phyloP scores from a whole-genome alignment of 1,139 yeast species.

The Suhomyces maxii region DNA sequence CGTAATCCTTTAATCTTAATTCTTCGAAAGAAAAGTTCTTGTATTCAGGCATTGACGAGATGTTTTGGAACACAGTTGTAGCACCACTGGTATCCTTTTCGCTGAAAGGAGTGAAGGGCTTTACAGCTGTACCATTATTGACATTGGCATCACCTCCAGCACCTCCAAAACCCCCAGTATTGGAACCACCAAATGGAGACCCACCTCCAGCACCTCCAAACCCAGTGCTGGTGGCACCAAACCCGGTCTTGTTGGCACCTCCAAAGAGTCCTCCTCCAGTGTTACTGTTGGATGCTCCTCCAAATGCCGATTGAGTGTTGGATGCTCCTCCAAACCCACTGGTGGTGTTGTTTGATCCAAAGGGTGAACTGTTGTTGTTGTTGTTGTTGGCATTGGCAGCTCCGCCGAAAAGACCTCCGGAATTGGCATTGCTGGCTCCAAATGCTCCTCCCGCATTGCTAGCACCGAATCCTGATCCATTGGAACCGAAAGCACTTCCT shows the following conservation, averaged over 20 bases:
- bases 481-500: slow-evolving; percentile 4
- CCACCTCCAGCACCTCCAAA: slow-evolving; percentile 21
- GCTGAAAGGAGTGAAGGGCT: slow-evolving; percentile 61
- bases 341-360: slow-evolving; percentile 21
- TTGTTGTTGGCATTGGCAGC: slow-evolving; percentile 8
- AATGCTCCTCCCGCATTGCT: slow-evolving; percentile 25
- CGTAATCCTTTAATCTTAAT: slow-evolving; percentile 84
- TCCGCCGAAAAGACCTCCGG: slow-evolving; percentile 11
- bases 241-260: slow-evolving; percentile 22
- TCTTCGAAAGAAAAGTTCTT: slow-evolving; percentile 81
- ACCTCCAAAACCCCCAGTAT: slow-evolving; percentile 29
- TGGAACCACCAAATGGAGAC: slow-evolving; percentile 29
- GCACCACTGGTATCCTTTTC: slow-evolving; percentile 74
- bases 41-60: slow-evolving; percentile 90
- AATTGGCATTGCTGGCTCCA: slow-evolving; percentile 16
- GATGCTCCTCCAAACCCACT: slow-evolving; percentile 6
- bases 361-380: slow-evolving; percentile 8
- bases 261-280: slow-evolving; percentile 25
- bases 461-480: slow-evolving; percentile 5
- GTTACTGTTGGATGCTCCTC: slow-evolving; percentile 19
- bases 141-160: slow-evolving; percentile 33
- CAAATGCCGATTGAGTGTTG: slow-evolving; percentile 16
- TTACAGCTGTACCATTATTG: slow-evolving; percentile 70
- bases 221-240: slow-evolving; percentile 21
- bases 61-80: slow-evolving; percentile 66